phyloP scores from a whole-genome alignment of 305 asterid species.

The Fraxinus nigra region DNA sequence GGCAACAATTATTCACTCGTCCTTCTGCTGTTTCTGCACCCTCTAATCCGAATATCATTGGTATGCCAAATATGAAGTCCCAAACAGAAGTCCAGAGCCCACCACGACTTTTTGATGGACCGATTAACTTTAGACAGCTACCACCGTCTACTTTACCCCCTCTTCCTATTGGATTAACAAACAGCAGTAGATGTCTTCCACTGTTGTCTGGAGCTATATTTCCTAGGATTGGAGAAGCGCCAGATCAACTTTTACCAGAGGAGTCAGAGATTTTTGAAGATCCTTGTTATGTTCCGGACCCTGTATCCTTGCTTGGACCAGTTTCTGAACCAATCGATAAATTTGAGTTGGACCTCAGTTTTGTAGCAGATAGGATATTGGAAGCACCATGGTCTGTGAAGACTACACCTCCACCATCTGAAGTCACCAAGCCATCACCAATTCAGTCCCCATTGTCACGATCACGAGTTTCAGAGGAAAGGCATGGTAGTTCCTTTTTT shows the following conservation, averaged over 20 bases:
- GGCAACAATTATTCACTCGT: conserved; percentile 90
- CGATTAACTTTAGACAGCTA: conserved; percentile 52
- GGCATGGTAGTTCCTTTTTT: conserved; percentile 34
- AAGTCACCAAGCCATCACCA: conserved; percentile 71
- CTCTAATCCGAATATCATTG: conserved; percentile 43
- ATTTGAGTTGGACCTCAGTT: conserved; percentile 77
- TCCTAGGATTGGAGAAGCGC: conserved; percentile 54
- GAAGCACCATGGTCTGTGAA: conserved; percentile 54
- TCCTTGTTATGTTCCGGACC: conserved; percentile 72
- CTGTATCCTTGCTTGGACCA: conserved; percentile 50
- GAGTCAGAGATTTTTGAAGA: conserved; percentile 88
- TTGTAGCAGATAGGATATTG: conserved; percentile 46
- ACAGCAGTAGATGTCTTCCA: conserved; percentile 42
- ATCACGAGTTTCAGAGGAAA: conserved; percentile 65
- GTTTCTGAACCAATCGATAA: conserved; percentile 90
- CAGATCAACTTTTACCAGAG: conserved; percentile 60
- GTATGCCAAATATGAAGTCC: no score
- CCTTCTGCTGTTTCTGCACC: conserved; percentile 60
- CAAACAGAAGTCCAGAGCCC: conserved; percentile 40
- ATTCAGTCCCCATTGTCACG: conserved; percentile 84
- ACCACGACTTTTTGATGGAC: conserved; percentile 59
- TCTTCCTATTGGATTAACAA: conserved; percentile 49
- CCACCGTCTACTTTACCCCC: conserved; percentile 31
- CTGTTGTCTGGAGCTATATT: conserved; percentile 51
- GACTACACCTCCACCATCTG: conserved; percentile 45